Conservation (phyloP, 495 filamentous ascomycete genomes). For the Lichina pygmaea region DNA sequence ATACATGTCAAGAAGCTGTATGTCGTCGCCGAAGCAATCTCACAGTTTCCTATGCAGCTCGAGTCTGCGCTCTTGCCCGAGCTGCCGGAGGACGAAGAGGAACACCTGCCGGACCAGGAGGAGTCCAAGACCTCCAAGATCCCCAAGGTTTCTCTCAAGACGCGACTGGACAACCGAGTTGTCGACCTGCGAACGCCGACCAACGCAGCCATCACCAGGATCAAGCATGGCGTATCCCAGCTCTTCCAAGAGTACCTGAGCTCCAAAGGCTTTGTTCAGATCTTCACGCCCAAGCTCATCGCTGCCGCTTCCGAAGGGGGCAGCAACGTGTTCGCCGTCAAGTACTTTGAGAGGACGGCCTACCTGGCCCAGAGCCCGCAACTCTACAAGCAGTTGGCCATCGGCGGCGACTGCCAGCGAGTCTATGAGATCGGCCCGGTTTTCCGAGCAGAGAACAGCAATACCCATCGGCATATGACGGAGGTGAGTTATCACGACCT, state of each 20-base stretch:
- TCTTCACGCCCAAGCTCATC: slow-evolving; percentile 15
- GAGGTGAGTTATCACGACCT: slow-evolving; percentile 5
- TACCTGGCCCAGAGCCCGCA: slow-evolving; percentile 19
- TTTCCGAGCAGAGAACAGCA: slow-evolving; percentile 20
- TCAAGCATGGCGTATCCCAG: slow-evolving; percentile 13
- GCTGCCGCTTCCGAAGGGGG: slow-evolving; percentile 17
- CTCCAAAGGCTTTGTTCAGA: slow-evolving; percentile 10
- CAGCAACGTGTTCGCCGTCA: slow-evolving; percentile 17
- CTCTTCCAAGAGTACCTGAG: slow-evolving; percentile 17
- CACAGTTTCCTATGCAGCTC: slow-evolving; percentile 40
- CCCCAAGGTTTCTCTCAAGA: slow-evolving; percentile 15
- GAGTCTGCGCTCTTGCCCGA: slow-evolving; percentile 1
- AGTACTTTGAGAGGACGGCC: slow-evolving; percentile 15
- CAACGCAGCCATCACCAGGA: slow-evolving; percentile 17
- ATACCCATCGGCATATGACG: slow-evolving; percentile 18
- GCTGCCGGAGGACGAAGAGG: slow-evolving; percentile 9
- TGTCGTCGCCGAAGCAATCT: slow-evolving; percentile 34
- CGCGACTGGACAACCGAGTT: slow-evolving; percentile 16
- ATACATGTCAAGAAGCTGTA: slow-evolving; percentile 59
- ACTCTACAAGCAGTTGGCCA: slow-evolving; percentile 20
- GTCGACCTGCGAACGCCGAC: slow-evolving; percentile 15
- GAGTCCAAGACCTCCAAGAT: slow-evolving; percentile 5
- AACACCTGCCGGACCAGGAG: slow-evolving; percentile 6
- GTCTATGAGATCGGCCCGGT: slow-evolving; percentile 18
- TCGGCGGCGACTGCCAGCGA: slow-evolving; percentile 14